Percentiles rank a stretch among this genome's conserved stretches.
Evolutionary conservation across 208 protist species (phyloP).

Genomic region (Endotrypanum monterogeii): DNA sequence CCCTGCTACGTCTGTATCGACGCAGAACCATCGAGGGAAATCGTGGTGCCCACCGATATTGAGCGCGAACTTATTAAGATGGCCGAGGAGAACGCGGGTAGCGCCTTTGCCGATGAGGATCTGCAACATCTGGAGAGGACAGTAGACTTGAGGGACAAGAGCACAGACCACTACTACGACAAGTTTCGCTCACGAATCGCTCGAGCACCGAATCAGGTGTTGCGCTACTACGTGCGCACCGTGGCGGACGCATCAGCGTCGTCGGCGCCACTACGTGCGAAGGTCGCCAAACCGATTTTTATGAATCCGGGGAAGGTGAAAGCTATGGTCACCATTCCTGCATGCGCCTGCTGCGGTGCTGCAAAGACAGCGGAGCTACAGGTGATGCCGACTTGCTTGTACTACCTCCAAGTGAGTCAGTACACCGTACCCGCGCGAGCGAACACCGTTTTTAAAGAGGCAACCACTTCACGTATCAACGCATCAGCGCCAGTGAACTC

Average conservation of each 20-base stretch:
- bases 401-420: constrained; percentile 64
- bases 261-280: constrained; percentile 2
- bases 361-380: constrained; percentile 77
- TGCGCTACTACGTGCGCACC: constrained; percentile 72
- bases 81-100: constrained; percentile 52
- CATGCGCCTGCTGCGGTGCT: constrained; percentile 64
- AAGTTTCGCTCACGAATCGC: constrained; percentile 71
- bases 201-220: constrained; percentile 66
- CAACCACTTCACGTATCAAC: not conserved
- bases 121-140: constrained; percentile 64
- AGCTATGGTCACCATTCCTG: constrained; percentile 42
- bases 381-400: constrained; percentile 78
- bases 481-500: not conserved
- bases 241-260: not conserved
- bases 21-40: constrained; percentile 58
- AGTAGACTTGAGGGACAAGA: constrained; percentile 74
- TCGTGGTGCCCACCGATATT: constrained; percentile 58
- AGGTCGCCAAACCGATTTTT: constrained; percentile 54
- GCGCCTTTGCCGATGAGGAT: constrained; percentile 48
- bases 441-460: not conserved
- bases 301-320: constrained; percentile 75
- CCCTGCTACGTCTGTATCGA: constrained; percentile 72
- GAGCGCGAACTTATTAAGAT: constrained; percentile 66
- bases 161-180: constrained; percentile 75
- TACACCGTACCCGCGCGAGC: constrained; percentile 35